phyloP scores from a whole-genome alignment of 495 filamentous ascomycete species.

The Lichenothelia convexa region DNA sequence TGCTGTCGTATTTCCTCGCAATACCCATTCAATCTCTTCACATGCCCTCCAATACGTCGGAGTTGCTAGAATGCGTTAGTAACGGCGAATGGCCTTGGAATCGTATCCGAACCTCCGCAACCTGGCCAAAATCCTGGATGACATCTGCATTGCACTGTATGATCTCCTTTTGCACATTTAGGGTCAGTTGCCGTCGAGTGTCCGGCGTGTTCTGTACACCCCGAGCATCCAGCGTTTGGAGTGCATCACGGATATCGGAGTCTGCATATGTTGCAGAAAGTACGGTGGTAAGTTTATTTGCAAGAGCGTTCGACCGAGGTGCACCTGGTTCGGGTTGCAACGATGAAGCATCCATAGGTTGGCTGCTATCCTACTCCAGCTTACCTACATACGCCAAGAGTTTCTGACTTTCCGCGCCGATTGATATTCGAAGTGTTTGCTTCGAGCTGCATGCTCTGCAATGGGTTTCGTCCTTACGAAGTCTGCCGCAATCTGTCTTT shows the following conservation, averaged over 20 bases:
- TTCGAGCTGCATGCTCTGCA: too few species aligned
- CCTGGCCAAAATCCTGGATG: slow-evolving; percentile 72
- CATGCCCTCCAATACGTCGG: slow-evolving; percentile 60
- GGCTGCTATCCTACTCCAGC: too few species aligned
- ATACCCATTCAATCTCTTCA: slow-evolving; percentile 58
- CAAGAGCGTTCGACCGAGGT: slow-evolving; percentile 37
- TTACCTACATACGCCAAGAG: too few species aligned
- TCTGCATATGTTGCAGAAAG: slow-evolving; percentile 88
- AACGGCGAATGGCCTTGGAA: background rate
- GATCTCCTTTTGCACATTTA: slow-evolving; percentile 83
- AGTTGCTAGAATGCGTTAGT: slow-evolving; percentile 46
- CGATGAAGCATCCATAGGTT: too few species aligned
- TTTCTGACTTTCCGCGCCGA: too few species aligned
- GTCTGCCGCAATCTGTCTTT: too few species aligned
- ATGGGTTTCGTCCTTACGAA: too few species aligned
- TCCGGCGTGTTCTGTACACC: slow-evolving; percentile 59
- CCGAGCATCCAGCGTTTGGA: slow-evolving; percentile 56
- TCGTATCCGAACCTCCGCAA: slow-evolving; percentile 55
- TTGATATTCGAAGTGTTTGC: too few species aligned
- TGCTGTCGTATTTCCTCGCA: slow-evolving; percentile 68
- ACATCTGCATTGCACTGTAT: slow-evolving; percentile 88
- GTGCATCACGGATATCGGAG: slow-evolving; percentile 72
- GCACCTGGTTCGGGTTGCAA: too few species aligned
- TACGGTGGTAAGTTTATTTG: slow-evolving; percentile 60
- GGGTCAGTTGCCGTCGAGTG: slow-evolving; percentile 56